phyloP scores from a whole-genome alignment of 108 stramenopile genomes.

The Phaeodactylum tricornutum region DNA sequence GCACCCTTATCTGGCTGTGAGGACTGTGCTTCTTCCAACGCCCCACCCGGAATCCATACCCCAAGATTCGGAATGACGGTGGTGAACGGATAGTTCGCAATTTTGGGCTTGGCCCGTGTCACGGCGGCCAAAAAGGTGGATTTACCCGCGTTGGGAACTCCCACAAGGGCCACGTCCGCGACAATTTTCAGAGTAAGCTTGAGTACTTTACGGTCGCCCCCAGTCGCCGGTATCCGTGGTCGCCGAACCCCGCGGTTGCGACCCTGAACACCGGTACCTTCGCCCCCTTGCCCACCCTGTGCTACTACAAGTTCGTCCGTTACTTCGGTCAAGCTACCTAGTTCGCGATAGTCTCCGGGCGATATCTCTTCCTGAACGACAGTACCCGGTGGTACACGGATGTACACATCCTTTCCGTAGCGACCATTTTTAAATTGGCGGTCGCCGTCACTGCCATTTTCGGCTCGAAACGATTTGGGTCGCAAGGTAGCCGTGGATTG shows the following conservation, averaged over 20 bases:
- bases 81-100: slow-evolving; percentile 94
- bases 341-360: slow-evolving; percentile 11
- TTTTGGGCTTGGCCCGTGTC: slow-evolving; percentile 93
- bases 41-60: slow-evolving; percentile 68
- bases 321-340: slow-evolving; percentile 31
- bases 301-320: slow-evolving; percentile 47
- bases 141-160: slow-evolving; percentile 95
- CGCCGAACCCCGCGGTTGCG: slow-evolving; percentile 65
- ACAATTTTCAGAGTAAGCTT: slow-evolving; percentile 90
- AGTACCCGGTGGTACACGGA: slow-evolving; percentile 91
- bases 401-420: slow-evolving; percentile 56
- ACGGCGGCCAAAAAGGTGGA: slow-evolving; percentile 81
- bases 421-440: slow-evolving; percentile 62
- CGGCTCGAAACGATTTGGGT: slow-evolving; percentile 56
- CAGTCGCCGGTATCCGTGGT: slow-evolving; percentile 42
- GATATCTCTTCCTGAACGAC: slow-evolving; percentile 74
- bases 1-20: slow-evolving; percentile 25
- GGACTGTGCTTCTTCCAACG: slow-evolving; percentile 10
- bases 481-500: slow-evolving; percentile 13
- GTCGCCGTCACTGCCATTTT: slow-evolving; percentile 76
- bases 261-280: slow-evolving; percentile 55
- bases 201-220: slow-evolving; percentile 72
- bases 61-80: slow-evolving; percentile 96
- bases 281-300: slow-evolving; percentile 61
- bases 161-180: slow-evolving; percentile 93